These are phyloP conservation scores for Ilyonectria mors-panacis DNA, from an alignment of 2,329 filamentous ascomycete species.

Conservation along the genomic window DNA sequence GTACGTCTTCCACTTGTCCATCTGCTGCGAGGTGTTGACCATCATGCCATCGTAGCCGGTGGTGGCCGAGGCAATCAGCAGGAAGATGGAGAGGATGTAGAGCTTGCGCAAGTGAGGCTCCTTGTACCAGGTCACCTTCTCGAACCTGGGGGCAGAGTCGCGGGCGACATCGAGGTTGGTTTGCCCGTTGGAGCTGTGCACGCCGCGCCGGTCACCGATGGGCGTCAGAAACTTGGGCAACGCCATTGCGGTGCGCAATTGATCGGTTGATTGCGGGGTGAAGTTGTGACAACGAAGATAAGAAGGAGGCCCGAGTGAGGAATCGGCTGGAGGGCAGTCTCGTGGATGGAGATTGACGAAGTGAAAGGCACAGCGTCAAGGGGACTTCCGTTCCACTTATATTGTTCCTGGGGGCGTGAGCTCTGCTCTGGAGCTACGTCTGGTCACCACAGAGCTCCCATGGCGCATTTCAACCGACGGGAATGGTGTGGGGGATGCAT, in stretches of 20 bases:
- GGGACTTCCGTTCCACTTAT: constrained; percentile 44
- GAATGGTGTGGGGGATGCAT: constrained; percentile 28
- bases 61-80: constrained; percentile 73
- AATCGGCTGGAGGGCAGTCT: constrained; percentile 30
- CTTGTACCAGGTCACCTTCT: constrained; percentile 69
- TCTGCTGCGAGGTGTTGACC: constrained; percentile 72
- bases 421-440: constrained; percentile 23
- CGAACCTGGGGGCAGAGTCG: constrained; percentile 64
- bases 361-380: constrained; percentile 19
- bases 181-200: constrained; percentile 44
- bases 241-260: constrained; percentile 37
- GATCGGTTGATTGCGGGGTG: constrained; percentile 1
- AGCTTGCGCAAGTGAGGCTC: constrained; percentile 71
- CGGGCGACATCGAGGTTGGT: constrained; percentile 55
- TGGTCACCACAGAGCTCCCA: constrained; percentile 29
- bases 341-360: constrained; percentile 35
- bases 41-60: constrained; percentile 75
- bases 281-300: constrained; percentile 21
- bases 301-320: background rate
- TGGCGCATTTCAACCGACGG: constrained; percentile 2
- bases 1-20: constrained; percentile 66
- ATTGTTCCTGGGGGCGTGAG: constrained; percentile 30
- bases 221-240: constrained; percentile 44
- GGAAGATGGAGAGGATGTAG: constrained; percentile 66
- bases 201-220: constrained; percentile 41